Conservation (phyloP, 2,329 filamentous ascomycete species). For the Fusarium gaditjirri region DNA sequence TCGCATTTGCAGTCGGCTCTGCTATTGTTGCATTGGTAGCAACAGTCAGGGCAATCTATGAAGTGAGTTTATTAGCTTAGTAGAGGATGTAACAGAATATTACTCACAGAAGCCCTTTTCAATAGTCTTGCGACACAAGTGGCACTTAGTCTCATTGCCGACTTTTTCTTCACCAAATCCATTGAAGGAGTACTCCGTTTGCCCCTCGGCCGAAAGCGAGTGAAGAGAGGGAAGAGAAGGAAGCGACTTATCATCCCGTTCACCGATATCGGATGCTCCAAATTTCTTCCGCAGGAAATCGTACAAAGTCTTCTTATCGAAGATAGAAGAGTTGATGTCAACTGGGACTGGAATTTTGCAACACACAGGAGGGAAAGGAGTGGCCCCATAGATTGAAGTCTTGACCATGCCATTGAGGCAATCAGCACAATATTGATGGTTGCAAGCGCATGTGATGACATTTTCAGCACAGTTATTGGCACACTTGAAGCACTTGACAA, state of each 20-base stretch:
- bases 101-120: slow-evolving; percentile 2
- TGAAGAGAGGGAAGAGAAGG: neutral
- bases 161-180: neutral
- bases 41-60: slow-evolving; percentile 16
- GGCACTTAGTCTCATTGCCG: neutral
- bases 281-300: slow-evolving; percentile 5
- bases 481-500: neutral
- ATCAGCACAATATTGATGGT: slow-evolving; percentile 5
- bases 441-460: neutral
- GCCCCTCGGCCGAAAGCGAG: neutral
- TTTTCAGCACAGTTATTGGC: too few relatives aligned
- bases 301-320: neutral
- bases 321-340: neutral
- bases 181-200: neutral
- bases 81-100: neutral
- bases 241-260: neutral
- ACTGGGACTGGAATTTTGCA: neutral
- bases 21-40: slow-evolving; percentile 1
- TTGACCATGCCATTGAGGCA: slow-evolving; percentile 3
- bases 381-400: neutral
- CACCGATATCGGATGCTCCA: neutral
- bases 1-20: neutral
- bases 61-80: neutral
- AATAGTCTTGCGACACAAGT: neutral
- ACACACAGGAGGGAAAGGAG: slow-evolving; percentile 13